A percentile compares a stretch with the other conserved stretches of the same genome.
phyloP scores from a whole-genome alignment of 31 red algal genomes.

The Asparagopsis taxiformis region DNA sequence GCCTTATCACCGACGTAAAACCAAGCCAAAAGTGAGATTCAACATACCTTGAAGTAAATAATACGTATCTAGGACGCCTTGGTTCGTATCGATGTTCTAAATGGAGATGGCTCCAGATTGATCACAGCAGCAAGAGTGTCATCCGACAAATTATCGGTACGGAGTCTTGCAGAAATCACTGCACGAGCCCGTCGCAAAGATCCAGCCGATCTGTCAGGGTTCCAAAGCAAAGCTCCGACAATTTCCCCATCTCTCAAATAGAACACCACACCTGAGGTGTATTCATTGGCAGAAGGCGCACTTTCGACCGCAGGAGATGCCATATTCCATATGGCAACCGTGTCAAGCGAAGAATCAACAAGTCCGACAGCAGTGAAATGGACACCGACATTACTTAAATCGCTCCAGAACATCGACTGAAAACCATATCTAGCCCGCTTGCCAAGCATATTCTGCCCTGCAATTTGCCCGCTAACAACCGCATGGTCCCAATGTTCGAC shows the following conservation, averaged over 20 bases:
- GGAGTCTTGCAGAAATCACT: conserved; percentile 41
- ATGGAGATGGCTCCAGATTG: conserved; percentile 19
- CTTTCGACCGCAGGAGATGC: neutral
- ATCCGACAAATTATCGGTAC: conserved; percentile 15
- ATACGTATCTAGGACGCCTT: conserved; percentile 15
- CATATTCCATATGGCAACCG: conserved; percentile 67
- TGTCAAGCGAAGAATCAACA: conserved; percentile 64
- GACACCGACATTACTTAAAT: conserved; percentile 64
- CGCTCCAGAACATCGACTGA: conserved; percentile 92
- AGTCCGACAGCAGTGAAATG: conserved; percentile 70
- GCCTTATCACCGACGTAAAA: no score
- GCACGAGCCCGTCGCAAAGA: conserved; percentile 58
- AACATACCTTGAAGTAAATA: no score
- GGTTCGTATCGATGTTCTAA: conserved; percentile 9
- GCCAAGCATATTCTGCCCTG: conserved; percentile 64
- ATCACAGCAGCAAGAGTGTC: conserved; percentile 40
- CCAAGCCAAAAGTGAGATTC: no score
- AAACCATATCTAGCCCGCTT: conserved; percentile 37
- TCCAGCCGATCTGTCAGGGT: conserved; percentile 42
- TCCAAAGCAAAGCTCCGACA: conserved; percentile 71
- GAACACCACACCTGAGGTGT: conserved; percentile 40
- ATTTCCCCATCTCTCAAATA: conserved; percentile 46
- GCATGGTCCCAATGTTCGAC: conserved; percentile 94
- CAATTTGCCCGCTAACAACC: conserved; percentile 72
- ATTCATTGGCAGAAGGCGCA: conserved; percentile 47